Base-by-base conservation (phyloP, 371 early-diverging fungal genomes). In the Batkoa obscura region DNA sequence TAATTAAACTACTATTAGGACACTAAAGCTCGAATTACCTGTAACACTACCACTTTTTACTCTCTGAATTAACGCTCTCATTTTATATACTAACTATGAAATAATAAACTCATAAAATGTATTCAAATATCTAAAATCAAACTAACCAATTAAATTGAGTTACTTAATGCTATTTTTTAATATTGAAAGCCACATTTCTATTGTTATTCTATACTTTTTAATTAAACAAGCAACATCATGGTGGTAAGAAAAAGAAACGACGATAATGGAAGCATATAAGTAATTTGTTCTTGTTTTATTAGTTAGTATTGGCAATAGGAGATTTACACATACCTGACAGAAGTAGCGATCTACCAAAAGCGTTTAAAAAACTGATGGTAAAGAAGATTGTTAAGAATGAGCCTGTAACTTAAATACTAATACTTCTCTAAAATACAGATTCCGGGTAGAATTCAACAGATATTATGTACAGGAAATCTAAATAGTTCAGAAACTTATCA, bases 251-350 rank as follows among this genome's bases (percentile, higher is more conserved):
- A n/a, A n/a, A n/a, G n/a, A n/a, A n/a, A n/a, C n/a, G n/a, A n/a
- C n/a, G n/a, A n/a, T n/a, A n/a, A n/a, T n/a, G n/a, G n/a, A n/a
- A n/a, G n/a, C n/a, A n/a, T n/a, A n/a, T n/a, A n/a, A n/a, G n/a
- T n/a, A n/a, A n/a, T n/a, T n/a, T n/a, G n/a, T n/a, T n/a, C n/a
- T n/a, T n/a, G n/a, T n/a, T n/a, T n/a, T n/a, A n/a, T n/a, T 57
- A 81, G 80, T 71, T 94, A 49, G 84, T 91, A 52, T 79, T 93
- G 53, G 86, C 80, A 55, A 80, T 93, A 62, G 94, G 94, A 56
- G 94, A 95, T 69, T 73, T 93, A 56, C 89, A 92, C 72, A 88
- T 93, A 67, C 94, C 96, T 39, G 81, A 88, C 63, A 77, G 96
- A 17, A 82, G 81, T 15, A 75, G 80, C 52, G 88, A 84, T 68